Base-by-base conservation (phyloP, 768 basidiomycete genomes). In the Xerocomellus chrysenteron region DNA sequence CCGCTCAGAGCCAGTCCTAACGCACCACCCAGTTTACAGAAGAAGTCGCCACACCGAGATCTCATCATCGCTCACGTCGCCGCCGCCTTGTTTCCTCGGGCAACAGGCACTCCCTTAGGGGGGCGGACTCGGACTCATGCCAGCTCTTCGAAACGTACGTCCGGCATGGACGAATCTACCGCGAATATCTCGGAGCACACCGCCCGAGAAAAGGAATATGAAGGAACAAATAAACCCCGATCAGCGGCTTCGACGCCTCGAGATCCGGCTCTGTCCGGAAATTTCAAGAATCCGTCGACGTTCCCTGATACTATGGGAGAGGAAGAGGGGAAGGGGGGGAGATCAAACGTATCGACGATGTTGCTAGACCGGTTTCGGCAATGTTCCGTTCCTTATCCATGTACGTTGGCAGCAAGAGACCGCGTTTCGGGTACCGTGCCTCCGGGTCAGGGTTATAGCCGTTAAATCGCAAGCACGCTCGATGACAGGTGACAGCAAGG, bases 211-310 rank as follows among this genome's bases (percentile, higher is more conserved):
- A 62, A 58, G 44, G 36, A 50, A 59, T 37, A 19, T 32, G 1
- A 44, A 21, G 35, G 14, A 48, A 52, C 36, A 50, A 54, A 41
- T 21, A 17, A 44, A 52, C 21, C 43, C 63, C 62, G 62, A 63
- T 65, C 62, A 63, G 37, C 54, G 26, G 24, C 63, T 61, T 65
- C 62, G 58, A 52, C 40, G 7, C 58, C 50, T 56, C 54, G 26
- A 65, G 63, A 65, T 65, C 62, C 63, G 62, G 33, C 48, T 13
- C 4, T 14, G 44, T 41, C 47, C 63, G 63, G 58, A 50, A 43
- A 55, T 60, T 45, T 45, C 52, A 60, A 63, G 62, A 64, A 64
- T 53, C 62, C 26, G 30, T 39, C 44, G 16, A 56, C 45, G 35
- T 26, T 37, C 19, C 47, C 30, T 37, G 35, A n/a, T 21, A 21